phyloP scores from a whole-genome alignment of 1,284 basidiomycete species.

The Ustilago lituana region DNA sequence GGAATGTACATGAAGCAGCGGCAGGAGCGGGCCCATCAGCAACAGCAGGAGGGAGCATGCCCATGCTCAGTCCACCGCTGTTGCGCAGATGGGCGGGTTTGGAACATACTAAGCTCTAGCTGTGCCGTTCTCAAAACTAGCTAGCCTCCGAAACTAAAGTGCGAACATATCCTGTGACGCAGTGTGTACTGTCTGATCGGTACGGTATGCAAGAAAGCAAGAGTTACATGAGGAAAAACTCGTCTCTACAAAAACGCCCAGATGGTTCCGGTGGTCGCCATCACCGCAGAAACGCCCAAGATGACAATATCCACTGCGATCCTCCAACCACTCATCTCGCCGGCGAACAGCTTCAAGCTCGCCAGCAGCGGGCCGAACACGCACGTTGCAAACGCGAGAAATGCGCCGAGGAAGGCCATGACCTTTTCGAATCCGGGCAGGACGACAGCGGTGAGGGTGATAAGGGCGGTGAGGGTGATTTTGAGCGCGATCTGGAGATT shows the following conservation, averaged over 20 bases:
- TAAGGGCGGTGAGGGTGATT: constrained; percentile 46
- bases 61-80: constrained; percentile 34
- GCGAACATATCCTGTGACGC: too few relatives aligned
- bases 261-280: constrained; percentile 55
- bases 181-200: too few relatives aligned
- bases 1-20: neutral
- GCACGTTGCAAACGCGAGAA: constrained; percentile 78
- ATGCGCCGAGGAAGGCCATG: constrained; percentile 88
- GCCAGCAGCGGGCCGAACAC: constrained; percentile 63
- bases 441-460: constrained; percentile 66
- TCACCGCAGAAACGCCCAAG: constrained; percentile 46
- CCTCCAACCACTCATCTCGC: constrained; percentile 35
- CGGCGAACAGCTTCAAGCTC: constrained; percentile 48
- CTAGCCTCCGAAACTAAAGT: neutral
- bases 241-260: constrained; percentile 59
- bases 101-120: constrained; percentile 45
- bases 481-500: constrained; percentile 31
- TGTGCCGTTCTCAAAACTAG: neutral
- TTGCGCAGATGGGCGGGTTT: constrained; percentile 38
- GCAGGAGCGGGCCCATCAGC: neutral
- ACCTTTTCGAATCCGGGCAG: constrained; percentile 86
- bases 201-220: too few relatives aligned
- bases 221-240: too few relatives aligned
- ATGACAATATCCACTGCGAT: constrained; percentile 48
- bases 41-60: constrained; percentile 3